Conservation (phyloP, 768 basidiomycete genomes). For the Roridomyces roridus region DNA sequence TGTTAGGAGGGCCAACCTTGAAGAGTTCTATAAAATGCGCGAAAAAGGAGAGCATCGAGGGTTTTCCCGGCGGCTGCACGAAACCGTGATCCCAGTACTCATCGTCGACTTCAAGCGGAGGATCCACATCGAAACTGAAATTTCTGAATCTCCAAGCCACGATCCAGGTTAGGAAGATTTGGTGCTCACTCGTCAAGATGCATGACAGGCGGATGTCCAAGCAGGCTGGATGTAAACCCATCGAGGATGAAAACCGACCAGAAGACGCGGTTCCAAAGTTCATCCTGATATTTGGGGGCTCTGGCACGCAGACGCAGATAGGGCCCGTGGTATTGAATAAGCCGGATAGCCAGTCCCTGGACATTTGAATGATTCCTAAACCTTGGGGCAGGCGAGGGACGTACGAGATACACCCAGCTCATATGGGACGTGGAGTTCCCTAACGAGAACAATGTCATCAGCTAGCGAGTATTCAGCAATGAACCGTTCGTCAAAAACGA, state of each 20-base stretch:
- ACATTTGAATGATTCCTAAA: too few relatives aligned
- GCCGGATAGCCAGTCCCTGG: constrained; percentile 64
- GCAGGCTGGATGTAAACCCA: constrained; percentile 43
- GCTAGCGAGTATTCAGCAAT: constrained; percentile 25
- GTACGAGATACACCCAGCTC: constrained; percentile 61
- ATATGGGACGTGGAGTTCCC: constrained; percentile 54
- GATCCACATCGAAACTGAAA: constrained; percentile 69
- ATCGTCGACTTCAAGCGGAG: constrained; percentile 63
- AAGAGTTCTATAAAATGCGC: constrained; percentile 56
- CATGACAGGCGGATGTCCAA: constrained; percentile 70
- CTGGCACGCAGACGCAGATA: constrained; percentile 53
- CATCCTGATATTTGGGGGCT: constrained; percentile 49
- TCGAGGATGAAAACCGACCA: constrained; percentile 45
- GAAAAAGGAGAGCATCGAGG: constrained; percentile 59
- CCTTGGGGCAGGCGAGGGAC: too few relatives aligned
- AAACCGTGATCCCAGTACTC: constrained; percentile 56
- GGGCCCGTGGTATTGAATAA: constrained; percentile 65
- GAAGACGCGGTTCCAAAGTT: constrained; percentile 66
- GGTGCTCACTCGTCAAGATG: constrained; percentile 66
- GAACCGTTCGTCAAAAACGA: not conserved
- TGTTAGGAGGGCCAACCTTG: constrained; percentile 33
- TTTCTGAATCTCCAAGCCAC: not conserved
- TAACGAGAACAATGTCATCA: constrained; percentile 36
- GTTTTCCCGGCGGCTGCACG: constrained; percentile 66
- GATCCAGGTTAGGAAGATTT: too few relatives aligned